Conservation (phyloP, 495 filamentous ascomycete species). For the Aspergillus bertholletiae region DNA sequence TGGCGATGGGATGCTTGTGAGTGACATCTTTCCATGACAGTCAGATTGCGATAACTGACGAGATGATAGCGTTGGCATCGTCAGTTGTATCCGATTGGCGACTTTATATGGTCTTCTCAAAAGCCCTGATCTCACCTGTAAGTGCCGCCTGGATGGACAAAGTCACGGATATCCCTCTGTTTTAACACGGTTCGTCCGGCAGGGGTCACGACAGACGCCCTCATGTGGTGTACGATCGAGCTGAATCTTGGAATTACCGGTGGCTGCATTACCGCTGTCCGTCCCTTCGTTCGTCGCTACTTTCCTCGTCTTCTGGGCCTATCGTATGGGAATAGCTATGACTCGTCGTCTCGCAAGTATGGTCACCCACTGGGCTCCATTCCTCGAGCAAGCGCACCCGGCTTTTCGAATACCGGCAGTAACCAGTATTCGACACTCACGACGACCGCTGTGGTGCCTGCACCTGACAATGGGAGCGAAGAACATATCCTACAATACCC, state of each 20-base stretch:
- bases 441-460: conserved; percentile 6
- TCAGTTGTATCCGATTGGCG: conserved; percentile 32
- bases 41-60: neutral
- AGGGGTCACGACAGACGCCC: conserved; percentile 28
- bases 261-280: conserved; percentile 31
- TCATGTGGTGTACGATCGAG: conserved; percentile 33
- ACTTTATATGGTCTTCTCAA: conserved; percentile 20
- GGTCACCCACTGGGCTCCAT: conserved; percentile 24
- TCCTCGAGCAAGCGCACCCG: conserved; percentile 17
- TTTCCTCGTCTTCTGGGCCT: conserved; percentile 31
- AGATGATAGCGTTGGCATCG: conserved; percentile 25
- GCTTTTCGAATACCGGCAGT: conserved; percentile 13
- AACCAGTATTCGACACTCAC: conserved; percentile 12
- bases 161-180: no score
- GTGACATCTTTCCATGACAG: conserved; percentile 3
- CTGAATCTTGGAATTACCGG: conserved; percentile 34
- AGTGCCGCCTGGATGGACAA: conserved; percentile 5
- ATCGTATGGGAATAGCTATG: conserved; percentile 13
- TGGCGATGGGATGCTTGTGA: conserved; percentile 31
- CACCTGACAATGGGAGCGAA: conserved; percentile 23
- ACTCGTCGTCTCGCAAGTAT: conserved; percentile 20
- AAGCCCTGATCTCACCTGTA: conserved; percentile 28
- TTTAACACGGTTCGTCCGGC: neutral
- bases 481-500: conserved; percentile 21
- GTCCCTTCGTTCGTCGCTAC: conserved; percentile 31